Conservation (phyloP, 345 rosid species). For the Dipteronia dyeriana region DNA sequence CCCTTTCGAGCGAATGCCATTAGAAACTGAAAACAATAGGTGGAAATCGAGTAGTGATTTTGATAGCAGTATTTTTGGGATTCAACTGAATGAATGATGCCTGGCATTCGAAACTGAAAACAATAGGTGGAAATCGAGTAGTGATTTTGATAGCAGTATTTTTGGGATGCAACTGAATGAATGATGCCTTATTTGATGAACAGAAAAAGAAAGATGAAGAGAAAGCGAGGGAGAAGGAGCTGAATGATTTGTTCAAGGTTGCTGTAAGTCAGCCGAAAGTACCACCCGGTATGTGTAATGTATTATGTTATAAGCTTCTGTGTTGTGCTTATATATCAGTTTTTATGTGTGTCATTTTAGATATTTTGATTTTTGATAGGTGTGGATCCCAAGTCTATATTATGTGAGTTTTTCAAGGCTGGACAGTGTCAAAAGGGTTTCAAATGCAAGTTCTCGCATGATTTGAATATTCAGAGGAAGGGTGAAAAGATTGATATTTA, state of each 20-base stretch:
- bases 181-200: constrained; percentile 8
- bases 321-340: background rate
- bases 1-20: background rate
- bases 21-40: background rate
- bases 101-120: background rate
- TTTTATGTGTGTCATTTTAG: constrained; percentile 13
- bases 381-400: constrained; percentile 94
- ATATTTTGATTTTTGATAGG: constrained; percentile 43
- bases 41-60: background rate
- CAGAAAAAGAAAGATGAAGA: constrained; percentile 99
- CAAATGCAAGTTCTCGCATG: constrained; percentile 96
- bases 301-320: background rate
- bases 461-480: constrained; percentile 91
- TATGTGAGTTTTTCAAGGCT: constrained; percentile 86
- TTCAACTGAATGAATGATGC: background rate
- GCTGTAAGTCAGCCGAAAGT: constrained; percentile 97
- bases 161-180: background rate
- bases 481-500: constrained; percentile 94
- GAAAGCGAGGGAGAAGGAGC: constrained; percentile 89
- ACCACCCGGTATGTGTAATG: constrained; percentile 56
- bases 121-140: background rate
- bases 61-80: background rate
- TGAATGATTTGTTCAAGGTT: constrained; percentile 87
- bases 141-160: no score
- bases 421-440: constrained; percentile 93